Base-by-base conservation (phyloP, 257 asterid genomes). In the Capsicum rhomboideum region DNA sequence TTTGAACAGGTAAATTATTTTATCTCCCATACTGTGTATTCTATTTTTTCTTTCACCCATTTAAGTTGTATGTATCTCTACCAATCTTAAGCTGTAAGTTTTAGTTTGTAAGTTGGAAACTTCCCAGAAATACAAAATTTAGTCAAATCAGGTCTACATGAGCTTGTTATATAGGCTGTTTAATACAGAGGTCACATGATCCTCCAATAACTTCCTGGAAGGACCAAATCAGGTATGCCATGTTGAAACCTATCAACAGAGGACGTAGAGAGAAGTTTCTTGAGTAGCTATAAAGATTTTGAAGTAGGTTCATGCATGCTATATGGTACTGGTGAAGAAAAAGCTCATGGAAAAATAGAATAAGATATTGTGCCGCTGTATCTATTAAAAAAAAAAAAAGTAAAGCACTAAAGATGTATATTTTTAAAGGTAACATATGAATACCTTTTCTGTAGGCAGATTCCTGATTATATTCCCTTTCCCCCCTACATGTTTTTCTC, bases 1-100 rank as follows among this genome's bases (percentile, higher is more conserved):
- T 97, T 97, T 89, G 99, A 95, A 91, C 99, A 97, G 97, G 99
- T 97, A 93, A 88, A 86, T 71, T 87, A 56, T 83, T 74, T 56
- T 46, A 82, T 66, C 69, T 63, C 54, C 84, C 64, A 58, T 17
- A 16, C 29, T 54, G 40, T 16, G 16, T 20, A 26, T 12, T 20
- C 23, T 54, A 10, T 7, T 21, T 31, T 40, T 37, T 55, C 18
- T 54, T 71, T 83, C 31, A 6, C 61, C 34, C 44, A 14, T 75
- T 75, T 49, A 49, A 49, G 31, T 23, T 46, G 40, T 75, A 23
- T 50, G 17, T 26, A 75, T 75, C 61, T 75, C 61, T 75, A 75
- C 80, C 61, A 49, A 49, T 40, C 61, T 75, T 75, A 23, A 75
- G 49, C 81, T 75, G 23, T 49, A 75, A 46, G 80, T 74, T 74